A percentile compares a stretch with the other conserved stretches of the same genome.
phyloP scores from a whole-genome alignment of 1,284 basidiomycete genomes.

The Ustilago shanxiensis region DNA sequence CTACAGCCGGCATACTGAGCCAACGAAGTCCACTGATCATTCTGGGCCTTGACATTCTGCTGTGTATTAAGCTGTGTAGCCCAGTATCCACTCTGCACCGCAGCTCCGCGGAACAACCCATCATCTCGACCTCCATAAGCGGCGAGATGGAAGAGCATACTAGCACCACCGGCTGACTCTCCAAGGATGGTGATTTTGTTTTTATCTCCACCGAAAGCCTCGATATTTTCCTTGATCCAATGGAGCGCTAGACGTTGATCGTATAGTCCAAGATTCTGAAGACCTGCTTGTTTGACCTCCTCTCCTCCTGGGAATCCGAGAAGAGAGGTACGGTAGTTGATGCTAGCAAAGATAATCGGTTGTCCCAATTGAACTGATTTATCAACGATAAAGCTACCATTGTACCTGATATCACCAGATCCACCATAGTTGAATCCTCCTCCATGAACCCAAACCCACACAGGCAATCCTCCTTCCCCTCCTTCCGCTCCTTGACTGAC shows the following conservation, averaged over 20 bases:
- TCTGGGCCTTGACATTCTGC: constrained; percentile 7
- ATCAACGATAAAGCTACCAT: constrained; percentile 42
- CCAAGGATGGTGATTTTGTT: constrained; percentile 43
- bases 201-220: constrained; percentile 49
- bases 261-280: constrained; percentile 37
- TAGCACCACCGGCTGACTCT: constrained; percentile 50
- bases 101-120: constrained; percentile 17
- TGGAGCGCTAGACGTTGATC: constrained; percentile 52
- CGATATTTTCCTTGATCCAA: constrained; percentile 56
- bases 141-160: constrained; percentile 33
- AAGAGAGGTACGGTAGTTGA: constrained; percentile 35
- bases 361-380: constrained; percentile 31
- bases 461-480: constrained; percentile 17
- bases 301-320: constrained; percentile 27
- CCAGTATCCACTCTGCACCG: constrained; percentile 32
- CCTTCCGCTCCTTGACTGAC: not conserved
- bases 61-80: constrained; percentile 14
- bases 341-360: constrained; percentile 33
- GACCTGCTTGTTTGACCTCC: constrained; percentile 8
- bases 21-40: constrained; percentile 21
- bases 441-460: constrained; percentile 42
- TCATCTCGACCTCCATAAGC: constrained; percentile 34
- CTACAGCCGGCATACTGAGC: constrained; percentile 16
- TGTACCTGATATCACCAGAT: constrained; percentile 28
- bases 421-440: constrained; percentile 43